These are phyloP conservation scores for Petunia axillaris DNA, from an alignment of 257 asterid genomes.

Conservation along the genomic window DNA sequence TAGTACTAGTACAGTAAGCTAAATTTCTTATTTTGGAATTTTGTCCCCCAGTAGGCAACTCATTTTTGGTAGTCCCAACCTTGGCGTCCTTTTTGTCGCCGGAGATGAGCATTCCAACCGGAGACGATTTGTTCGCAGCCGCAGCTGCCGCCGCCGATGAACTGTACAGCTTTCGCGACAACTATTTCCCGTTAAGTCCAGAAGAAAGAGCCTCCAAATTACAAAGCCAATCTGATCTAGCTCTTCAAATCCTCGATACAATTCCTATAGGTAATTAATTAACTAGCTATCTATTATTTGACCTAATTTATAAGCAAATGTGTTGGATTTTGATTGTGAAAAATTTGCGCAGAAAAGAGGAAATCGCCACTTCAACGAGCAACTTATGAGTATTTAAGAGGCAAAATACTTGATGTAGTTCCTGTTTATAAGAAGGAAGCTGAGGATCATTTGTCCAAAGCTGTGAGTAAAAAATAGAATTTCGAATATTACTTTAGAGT, in stretches of 20 bases:
- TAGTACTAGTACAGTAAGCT: too few species aligned
- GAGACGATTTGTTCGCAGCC: constrained; percentile 48
- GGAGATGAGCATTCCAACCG: constrained; percentile 45
- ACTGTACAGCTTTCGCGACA: constrained; percentile 58
- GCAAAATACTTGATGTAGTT: constrained; percentile 76
- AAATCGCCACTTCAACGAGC: constrained; percentile 72
- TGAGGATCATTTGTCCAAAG: constrained; percentile 93
- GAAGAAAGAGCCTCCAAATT: constrained; percentile 58
- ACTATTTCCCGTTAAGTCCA: constrained; percentile 55
- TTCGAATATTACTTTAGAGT: not conserved
- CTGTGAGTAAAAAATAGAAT: constrained; percentile 53
- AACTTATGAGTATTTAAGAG: constrained; percentile 75
- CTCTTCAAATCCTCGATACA: constrained; percentile 63
- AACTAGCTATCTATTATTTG: not conserved
- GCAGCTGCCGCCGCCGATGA: constrained; percentile 54
- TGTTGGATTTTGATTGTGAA: not conserved
- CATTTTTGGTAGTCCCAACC: too few species aligned
- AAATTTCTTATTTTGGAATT: too few species aligned
- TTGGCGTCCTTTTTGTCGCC: not conserved
- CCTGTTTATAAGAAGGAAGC: constrained; percentile 88
- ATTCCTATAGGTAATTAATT: constrained; percentile 61
- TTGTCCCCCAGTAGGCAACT: too few species aligned
- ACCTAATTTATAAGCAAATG: not conserved
- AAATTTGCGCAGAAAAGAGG: constrained; percentile 65
- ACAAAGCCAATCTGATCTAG: constrained; percentile 41